Percentiles rank a stretch among this genome's conserved stretches.
Evolutionary conservation across 2,329 filamentous ascomycete species (phyloP).

Genomic region (Curvularia sp.): DNA sequence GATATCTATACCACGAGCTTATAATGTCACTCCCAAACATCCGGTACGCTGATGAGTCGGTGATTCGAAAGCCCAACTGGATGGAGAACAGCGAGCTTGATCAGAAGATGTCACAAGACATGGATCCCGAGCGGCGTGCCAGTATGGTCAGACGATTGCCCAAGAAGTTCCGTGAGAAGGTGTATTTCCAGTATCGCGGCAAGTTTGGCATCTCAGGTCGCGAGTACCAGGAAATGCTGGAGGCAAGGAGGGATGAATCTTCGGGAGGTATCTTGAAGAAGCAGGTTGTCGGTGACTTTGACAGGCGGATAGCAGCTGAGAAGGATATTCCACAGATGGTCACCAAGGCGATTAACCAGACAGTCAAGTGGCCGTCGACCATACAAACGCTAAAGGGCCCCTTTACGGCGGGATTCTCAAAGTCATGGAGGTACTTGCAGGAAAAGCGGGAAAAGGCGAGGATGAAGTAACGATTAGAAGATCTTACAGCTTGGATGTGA

Average conservation of each 20-base stretch:
- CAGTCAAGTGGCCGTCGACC: slow-evolving; percentile 90
- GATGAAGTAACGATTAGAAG: slow-evolving; percentile 30
- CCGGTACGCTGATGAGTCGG: slow-evolving; percentile 71
- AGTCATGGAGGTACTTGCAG: slow-evolving; percentile 75
- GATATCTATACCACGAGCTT: slow-evolving; percentile 86
- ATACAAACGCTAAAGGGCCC: slow-evolving; percentile 85
- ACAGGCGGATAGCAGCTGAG: slow-evolving; percentile 81
- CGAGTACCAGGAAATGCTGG: slow-evolving; percentile 86
- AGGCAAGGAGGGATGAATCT: slow-evolving; percentile 74
- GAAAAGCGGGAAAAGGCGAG: slow-evolving; percentile 71
- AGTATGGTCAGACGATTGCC: slow-evolving; percentile 97
- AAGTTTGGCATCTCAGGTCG: slow-evolving; percentile 84
- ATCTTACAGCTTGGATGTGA: background rate
- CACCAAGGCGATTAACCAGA: slow-evolving; percentile 79
- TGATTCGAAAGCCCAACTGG: slow-evolving; percentile 65
- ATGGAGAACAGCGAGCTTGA: slow-evolving; percentile 65
- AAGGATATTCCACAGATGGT: slow-evolving; percentile 74
- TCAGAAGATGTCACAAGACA: slow-evolving; percentile 80
- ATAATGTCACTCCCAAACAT: slow-evolving; percentile 91
- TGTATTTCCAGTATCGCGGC: slow-evolving; percentile 95
- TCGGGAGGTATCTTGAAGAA: slow-evolving; percentile 68
- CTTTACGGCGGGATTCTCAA: slow-evolving; percentile 75
- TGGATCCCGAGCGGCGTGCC: slow-evolving; percentile 86
- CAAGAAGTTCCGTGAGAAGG: slow-evolving; percentile 80
- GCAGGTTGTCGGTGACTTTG: slow-evolving; percentile 82